Evolutionary conservation across 441 rosid genomes (phyloP).

Genomic region (Bruguiera hainesii): DNA sequence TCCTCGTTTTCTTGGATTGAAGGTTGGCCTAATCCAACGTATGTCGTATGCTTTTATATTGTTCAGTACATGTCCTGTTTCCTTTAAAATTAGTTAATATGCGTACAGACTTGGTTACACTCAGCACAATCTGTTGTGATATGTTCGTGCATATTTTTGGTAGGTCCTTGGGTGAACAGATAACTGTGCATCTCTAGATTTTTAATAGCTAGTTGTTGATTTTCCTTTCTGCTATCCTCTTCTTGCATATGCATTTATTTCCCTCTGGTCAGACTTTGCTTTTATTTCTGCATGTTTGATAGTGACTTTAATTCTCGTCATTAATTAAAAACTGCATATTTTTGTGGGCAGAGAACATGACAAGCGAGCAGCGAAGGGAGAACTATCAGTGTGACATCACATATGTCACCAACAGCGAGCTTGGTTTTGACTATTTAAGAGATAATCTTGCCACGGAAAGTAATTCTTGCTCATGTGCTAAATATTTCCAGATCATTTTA

Average conservation of each 20-base stretch:
- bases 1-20: conserved; percentile 95
- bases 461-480: conserved; percentile 52
- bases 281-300: conserved; percentile 3
- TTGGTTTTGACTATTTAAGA: conserved; percentile 92
- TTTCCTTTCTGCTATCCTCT: not conserved
- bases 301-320: conserved; percentile 10
- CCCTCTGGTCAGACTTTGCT: not conserved
- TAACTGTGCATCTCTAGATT: not conserved
- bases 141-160: not conserved
- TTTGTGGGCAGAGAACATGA: conserved; percentile 76
- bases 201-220: conserved; percentile 5
- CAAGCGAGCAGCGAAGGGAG: conserved; percentile 87
- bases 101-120: not conserved
- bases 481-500: conserved; percentile 16
- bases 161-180: not conserved
- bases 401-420: conserved; percentile 94
- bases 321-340: conserved; percentile 12
- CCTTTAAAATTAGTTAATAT: not conserved
- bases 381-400: conserved; percentile 91
- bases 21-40: conserved; percentile 99
- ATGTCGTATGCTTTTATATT: conserved; percentile 48
- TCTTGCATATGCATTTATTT: not conserved
- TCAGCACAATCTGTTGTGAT: not conserved
- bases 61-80: not conserved
- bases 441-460: conserved; percentile 99